Conservation (phyloP, 2,329 filamentous ascomycete species). For the Trichoderma koningii region DNA sequence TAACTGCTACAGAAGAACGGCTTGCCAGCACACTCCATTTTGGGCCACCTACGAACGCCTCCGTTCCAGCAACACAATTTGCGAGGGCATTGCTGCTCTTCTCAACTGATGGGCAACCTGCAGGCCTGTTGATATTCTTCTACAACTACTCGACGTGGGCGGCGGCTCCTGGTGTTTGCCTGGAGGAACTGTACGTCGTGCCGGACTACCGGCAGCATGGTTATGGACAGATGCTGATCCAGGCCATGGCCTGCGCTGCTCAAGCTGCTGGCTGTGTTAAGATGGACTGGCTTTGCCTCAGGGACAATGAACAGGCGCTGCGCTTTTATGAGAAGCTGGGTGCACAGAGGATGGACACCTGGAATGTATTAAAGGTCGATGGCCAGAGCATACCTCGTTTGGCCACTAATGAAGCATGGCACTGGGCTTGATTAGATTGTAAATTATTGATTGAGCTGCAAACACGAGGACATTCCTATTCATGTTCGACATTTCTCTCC, state of each 20-base stretch:
- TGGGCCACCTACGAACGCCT: neutral
- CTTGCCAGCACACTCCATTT: constrained; percentile 7
- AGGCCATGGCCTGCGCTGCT: constrained; percentile 5
- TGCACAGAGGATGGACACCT: neutral
- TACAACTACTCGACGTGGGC: constrained; percentile 11
- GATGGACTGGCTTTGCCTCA: constrained; percentile 12
- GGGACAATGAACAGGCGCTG: neutral
- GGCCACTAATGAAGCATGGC: too few species aligned
- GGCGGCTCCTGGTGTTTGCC: neutral
- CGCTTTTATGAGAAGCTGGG: constrained; percentile 1
- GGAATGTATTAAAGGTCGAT: neutral
- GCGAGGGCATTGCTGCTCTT: constrained; percentile 7
- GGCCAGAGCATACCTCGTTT: neutral
- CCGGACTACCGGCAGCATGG: neutral
- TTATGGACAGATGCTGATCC: constrained; percentile 8
- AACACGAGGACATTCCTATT: too few species aligned
- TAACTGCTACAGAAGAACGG: constrained; percentile 2
- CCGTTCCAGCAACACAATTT: neutral
- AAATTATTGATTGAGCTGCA: too few species aligned
- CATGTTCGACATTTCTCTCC: too few species aligned
- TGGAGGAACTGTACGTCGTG: constrained; percentile 14
- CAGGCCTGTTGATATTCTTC: neutral
- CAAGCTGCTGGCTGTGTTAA: constrained; percentile 4
- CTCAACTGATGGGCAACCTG: neutral
- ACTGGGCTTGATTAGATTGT: too few species aligned